Evolutionary conservation across 371 early-diverging fungal species (phyloP).

Genomic region (Umbelopsis sp.): DNA sequence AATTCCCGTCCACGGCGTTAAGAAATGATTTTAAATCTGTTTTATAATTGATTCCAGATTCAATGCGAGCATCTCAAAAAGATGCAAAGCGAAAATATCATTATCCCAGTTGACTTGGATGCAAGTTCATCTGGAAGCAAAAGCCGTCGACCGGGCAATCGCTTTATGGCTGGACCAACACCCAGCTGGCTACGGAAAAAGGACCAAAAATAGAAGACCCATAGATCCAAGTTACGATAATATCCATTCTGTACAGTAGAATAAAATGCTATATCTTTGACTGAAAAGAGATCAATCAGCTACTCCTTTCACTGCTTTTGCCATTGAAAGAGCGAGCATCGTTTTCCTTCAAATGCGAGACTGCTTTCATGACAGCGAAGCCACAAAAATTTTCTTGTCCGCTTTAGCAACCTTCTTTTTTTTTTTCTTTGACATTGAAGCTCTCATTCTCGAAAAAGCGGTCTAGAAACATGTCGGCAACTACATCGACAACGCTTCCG

Average conservation of each 20-base stretch:
- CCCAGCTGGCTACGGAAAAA: conserved; percentile 22
- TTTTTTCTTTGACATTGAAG: conserved; percentile 15
- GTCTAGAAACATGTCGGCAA: conserved; percentile 19
- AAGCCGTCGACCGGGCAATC: not conserved
- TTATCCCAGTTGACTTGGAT: conserved; percentile 21
- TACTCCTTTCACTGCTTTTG: not conserved
- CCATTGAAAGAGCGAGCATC: not conserved
- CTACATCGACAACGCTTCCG: conserved; percentile 49
- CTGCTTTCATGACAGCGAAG: conserved; percentile 3
- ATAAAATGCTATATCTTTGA: not conserved
- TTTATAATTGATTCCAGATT: not conserved
- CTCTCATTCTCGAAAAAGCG: conserved; percentile 14
- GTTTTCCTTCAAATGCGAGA: not conserved
- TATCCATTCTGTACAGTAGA: not conserved
- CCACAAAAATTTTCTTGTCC: conserved; percentile 3
- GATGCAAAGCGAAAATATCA: conserved; percentile 10
- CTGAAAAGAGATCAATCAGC: too few relatives aligned
- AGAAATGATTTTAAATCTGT: not conserved
- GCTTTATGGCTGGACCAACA: conserved; percentile 20
- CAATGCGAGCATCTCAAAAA: conserved; percentile 15
- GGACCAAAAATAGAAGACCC: not conserved
- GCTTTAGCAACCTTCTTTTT: not conserved
- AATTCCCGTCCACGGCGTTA: too few relatives aligned
- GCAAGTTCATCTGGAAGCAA: not conserved
- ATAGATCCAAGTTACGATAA: not conserved